phyloP scores from a whole-genome alignment of 2,329 filamentous ascomycete genomes.

The Raffaelea ambrosiae region DNA sequence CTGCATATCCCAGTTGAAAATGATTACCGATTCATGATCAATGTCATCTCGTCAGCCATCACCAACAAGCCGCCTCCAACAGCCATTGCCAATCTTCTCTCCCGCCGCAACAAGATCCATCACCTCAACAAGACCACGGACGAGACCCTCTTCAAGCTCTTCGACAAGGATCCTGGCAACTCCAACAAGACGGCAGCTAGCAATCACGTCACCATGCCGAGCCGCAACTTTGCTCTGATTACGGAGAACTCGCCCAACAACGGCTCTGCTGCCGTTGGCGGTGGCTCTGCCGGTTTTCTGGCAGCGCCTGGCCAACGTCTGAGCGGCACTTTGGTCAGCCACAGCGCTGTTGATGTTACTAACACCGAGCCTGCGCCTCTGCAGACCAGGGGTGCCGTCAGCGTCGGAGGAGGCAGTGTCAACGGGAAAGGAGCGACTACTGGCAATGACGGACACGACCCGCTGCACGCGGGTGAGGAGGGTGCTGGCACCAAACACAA shows the following conservation, averaged over 20 bases:
- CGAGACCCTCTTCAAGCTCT: slow-evolving; percentile 89
- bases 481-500: slow-evolving; percentile 69
- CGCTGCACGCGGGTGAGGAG: slow-evolving; percentile 69
- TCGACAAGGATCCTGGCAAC: slow-evolving; percentile 77
- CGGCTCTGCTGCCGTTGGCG: not conserved
- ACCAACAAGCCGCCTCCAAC: slow-evolving; percentile 89
- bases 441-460: slow-evolving; percentile 57
- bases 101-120: slow-evolving; percentile 77
- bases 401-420: slow-evolving; percentile 8
- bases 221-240: slow-evolving; percentile 87
- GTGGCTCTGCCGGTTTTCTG: not conserved
- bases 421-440: slow-evolving; percentile 4
- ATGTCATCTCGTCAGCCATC: slow-evolving; percentile 89
- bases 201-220: slow-evolving; percentile 85
- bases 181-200: slow-evolving; percentile 62
- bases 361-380: slow-evolving; percentile 8
- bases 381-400: slow-evolving; percentile 14
- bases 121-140: slow-evolving; percentile 67
- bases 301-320: not conserved
- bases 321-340: not conserved
- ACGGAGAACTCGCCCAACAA: slow-evolving; percentile 72
- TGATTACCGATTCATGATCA: slow-evolving; percentile 92
- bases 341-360: not conserved
- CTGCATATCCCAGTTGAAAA: slow-evolving; percentile 67
- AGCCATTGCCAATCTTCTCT: slow-evolving; percentile 81